These are phyloP conservation scores for Leccinum boreale DNA, from an alignment of 768 basidiomycete genomes.

Conservation along the genomic window DNA sequence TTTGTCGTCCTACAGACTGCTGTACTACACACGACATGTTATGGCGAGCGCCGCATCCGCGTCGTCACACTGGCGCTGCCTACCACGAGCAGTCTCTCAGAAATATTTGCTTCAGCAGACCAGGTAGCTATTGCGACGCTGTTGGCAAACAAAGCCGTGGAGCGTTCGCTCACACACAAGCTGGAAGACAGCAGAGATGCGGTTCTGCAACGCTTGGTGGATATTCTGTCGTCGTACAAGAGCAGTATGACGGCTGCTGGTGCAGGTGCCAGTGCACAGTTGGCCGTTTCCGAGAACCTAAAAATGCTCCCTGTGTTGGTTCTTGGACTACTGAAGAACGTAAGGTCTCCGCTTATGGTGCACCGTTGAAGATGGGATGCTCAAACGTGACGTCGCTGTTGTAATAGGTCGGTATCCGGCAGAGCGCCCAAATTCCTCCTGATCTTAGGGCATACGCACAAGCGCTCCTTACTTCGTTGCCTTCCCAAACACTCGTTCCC, in stretches of 20 bases:
- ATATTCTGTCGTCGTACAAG: constrained; percentile 87
- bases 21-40: constrained; percentile 91
- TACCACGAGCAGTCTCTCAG: constrained; percentile 82
- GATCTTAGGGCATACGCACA: constrained; percentile 96
- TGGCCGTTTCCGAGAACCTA: constrained; percentile 90
- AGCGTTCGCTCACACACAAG: constrained; percentile 79
- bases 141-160: constrained; percentile 90
- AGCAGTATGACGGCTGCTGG: constrained; percentile 94
- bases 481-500: constrained; percentile 86
- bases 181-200: constrained; percentile 87
- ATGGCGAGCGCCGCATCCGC: constrained; percentile 88
- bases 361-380: not conserved
- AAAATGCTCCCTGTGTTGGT: constrained; percentile 90
- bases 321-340: constrained; percentile 92
- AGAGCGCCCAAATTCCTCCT: constrained; percentile 95
- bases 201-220: constrained; percentile 79
- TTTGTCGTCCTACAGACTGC: constrained; percentile 95
- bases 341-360: constrained; percentile 35
- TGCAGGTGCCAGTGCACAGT: constrained; percentile 88
- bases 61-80: constrained; percentile 87
- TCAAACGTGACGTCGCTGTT: not conserved
- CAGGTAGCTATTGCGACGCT: constrained; percentile 83
- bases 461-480: constrained; percentile 84
- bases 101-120: constrained; percentile 87
- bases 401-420: constrained; percentile 81